A percentile compares a stretch with the other conserved stretches of the same genome.
These are phyloP conservation scores for Magnolia kwangsiensis DNA, from an alignment of 164 flowering plant genomes.

Conservation along the genomic window DNA sequence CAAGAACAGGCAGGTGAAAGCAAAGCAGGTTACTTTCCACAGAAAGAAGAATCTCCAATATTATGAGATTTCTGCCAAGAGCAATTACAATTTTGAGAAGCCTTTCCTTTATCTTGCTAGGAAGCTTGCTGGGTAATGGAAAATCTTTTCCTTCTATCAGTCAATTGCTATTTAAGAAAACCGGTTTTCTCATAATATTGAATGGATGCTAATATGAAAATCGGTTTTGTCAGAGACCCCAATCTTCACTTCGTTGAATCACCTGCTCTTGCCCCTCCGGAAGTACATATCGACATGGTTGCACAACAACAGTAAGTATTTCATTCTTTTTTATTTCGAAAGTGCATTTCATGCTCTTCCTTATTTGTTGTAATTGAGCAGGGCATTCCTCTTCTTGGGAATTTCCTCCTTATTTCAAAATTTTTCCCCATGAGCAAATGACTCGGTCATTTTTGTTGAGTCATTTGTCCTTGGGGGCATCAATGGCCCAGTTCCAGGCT, in stretches of 20 bases:
- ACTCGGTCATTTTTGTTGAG: not conserved
- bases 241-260: conserved; percentile 67
- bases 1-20: conserved; percentile 88
- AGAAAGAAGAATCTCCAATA: conserved; percentile 81
- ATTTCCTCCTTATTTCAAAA: too few relatives aligned
- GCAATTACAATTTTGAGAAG: conserved; percentile 84
- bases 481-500: too few relatives aligned
- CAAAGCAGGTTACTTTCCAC: conserved; percentile 89
- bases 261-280: conserved; percentile 66
- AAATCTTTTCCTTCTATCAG: not conserved
- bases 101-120: conserved; percentile 80
- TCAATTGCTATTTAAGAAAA: not conserved
- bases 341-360: not conserved
- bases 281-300: conserved; percentile 55
- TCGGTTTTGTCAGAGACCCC: conserved; percentile 33
- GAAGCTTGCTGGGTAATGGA: conserved; percentile 70
- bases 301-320: conserved; percentile 44
- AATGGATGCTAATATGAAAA: not conserved
- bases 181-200: not conserved
- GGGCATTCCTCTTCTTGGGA: too few relatives aligned
- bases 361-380: too few relatives aligned
- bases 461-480: too few relatives aligned
- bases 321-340: too few relatives aligned
- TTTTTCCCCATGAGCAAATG: too few relatives aligned
- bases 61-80: conserved; percentile 86